Conservation (phyloP, 2,329 filamentous ascomycete species). For the Xylariaceae sp. region DNA sequence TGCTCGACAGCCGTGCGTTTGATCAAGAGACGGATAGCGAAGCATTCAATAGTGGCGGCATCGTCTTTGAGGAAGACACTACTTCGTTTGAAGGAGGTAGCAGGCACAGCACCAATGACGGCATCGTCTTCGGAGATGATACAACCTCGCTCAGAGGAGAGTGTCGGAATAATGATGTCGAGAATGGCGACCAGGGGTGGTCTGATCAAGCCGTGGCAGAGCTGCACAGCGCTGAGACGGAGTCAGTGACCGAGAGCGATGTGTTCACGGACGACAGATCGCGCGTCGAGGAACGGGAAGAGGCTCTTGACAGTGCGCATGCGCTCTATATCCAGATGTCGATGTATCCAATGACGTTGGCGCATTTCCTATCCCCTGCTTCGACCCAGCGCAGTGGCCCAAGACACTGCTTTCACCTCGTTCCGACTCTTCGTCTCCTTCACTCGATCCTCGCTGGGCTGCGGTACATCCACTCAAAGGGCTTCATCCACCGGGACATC, state of each 20-base stretch:
- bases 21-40: constrained; percentile 2
- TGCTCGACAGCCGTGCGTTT: constrained; percentile 16
- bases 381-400: constrained; percentile 13
- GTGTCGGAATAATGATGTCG: too few species aligned
- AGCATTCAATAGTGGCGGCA: constrained; percentile 8
- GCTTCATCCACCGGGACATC: constrained; percentile 57
- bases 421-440: constrained; percentile 49
- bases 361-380: constrained; percentile 33
- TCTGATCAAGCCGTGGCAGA: constrained; percentile 29
- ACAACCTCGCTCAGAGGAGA: too few species aligned
- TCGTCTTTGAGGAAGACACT: constrained; percentile 17
- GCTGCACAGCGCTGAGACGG: constrained; percentile 18
- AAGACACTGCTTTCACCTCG: constrained; percentile 54
- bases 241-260: constrained; percentile 15
- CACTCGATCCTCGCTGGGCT: constrained; percentile 52
- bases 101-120: too few species aligned
- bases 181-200: constrained; percentile 10
- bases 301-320: constrained; percentile 25
- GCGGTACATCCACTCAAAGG: constrained; percentile 53
- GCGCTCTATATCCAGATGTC: constrained; percentile 64
- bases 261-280: constrained; percentile 22
- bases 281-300: constrained; percentile 24
- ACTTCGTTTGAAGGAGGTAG: too few species aligned
- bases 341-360: constrained; percentile 54
- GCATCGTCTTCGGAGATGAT: constrained; percentile 17